These are phyloP conservation scores for Licmophora abbreviata DNA, from an alignment of 108 stramenopile species.

Conservation along the genomic window DNA sequence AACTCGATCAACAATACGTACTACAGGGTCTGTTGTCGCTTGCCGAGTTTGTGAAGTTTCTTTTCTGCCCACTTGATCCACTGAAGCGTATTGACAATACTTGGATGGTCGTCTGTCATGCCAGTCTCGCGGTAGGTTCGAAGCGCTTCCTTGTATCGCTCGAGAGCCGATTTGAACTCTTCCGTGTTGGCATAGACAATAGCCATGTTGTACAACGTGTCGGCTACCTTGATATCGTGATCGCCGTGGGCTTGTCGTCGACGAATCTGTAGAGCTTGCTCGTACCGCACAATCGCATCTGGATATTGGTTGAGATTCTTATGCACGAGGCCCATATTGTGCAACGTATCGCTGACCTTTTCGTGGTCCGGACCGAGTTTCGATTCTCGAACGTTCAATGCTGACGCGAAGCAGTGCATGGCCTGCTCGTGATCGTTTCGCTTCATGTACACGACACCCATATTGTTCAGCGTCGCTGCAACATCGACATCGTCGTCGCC, in stretches of 20 bases:
- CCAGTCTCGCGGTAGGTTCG: slow-evolving; percentile 6
- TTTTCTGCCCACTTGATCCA: slow-evolving; percentile 10
- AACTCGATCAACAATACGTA: no score
- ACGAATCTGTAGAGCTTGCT: slow-evolving; percentile 4
- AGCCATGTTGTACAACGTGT: slow-evolving; percentile 13
- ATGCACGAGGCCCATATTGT: slow-evolving; percentile 11
- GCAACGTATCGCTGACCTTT: slow-evolving; percentile 4
- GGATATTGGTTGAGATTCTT: slow-evolving; percentile 2
- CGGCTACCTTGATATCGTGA: slow-evolving; percentile 5
- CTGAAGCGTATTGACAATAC: slow-evolving; percentile 7
- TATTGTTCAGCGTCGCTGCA: slow-evolving; percentile 8
- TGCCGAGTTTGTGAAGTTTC: not conserved
- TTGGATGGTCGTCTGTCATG: slow-evolving; percentile 8
- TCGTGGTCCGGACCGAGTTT: slow-evolving; percentile 8
- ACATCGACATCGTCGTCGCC: slow-evolving; percentile 5
- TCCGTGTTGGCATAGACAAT: slow-evolving; percentile 12
- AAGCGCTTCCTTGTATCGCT: slow-evolving; percentile 4
- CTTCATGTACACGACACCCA: slow-evolving; percentile 11
- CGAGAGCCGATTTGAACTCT: not conserved
- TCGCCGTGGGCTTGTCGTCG: not conserved
- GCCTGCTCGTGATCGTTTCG: slow-evolving; percentile 4
- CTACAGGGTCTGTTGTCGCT: no score
- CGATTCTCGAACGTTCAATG: not conserved
- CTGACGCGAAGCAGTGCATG: slow-evolving; percentile 8
- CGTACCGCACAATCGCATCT: slow-evolving; percentile 8